Conservation (phyloP, 768 basidiomycete genomes). For the Hypholoma sublateritium region DNA sequence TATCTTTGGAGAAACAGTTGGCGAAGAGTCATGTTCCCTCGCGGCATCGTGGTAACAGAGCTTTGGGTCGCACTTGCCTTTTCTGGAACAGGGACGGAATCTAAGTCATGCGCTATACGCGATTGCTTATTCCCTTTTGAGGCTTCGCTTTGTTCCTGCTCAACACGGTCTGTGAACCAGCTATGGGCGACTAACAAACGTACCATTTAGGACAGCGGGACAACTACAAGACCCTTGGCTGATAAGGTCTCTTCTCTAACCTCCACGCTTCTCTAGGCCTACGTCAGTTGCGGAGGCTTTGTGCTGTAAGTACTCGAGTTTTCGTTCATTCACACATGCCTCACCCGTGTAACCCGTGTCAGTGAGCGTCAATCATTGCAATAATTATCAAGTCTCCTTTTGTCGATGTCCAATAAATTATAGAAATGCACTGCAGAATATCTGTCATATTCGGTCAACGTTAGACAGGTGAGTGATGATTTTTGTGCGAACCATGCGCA, state of each 20-base stretch:
- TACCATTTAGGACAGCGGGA: constrained; percentile 11
- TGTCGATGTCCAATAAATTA: too few relatives aligned
- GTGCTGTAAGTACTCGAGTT: not conserved
- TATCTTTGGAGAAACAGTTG: constrained; percentile 1
- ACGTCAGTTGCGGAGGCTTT: not conserved
- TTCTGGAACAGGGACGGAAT: constrained; percentile 14
- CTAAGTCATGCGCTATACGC: constrained; percentile 9
- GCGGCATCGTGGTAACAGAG: constrained; percentile 4
- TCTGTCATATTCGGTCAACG: not conserved
- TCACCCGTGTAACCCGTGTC: not conserved
- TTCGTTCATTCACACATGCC: not conserved
- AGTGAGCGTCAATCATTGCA: not conserved
- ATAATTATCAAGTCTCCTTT: too few relatives aligned
- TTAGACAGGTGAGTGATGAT: not conserved
- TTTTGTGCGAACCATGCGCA: not conserved
- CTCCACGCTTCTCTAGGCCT: constrained; percentile 11
- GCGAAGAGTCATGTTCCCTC: constrained; percentile 8
- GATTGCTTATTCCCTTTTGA: constrained; percentile 16
- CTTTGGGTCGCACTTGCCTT: constrained; percentile 16
- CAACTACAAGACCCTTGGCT: constrained; percentile 4
- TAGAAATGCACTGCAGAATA: too few relatives aligned
- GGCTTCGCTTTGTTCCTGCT: constrained; percentile 29
- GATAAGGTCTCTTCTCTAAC: constrained; percentile 4
- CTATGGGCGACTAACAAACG: constrained; percentile 14
- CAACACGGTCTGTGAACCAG: constrained; percentile 22